Base-by-base conservation (phyloP, 1,284 basidiomycete genomes). In the Ceratobasidium sp. region DNA sequence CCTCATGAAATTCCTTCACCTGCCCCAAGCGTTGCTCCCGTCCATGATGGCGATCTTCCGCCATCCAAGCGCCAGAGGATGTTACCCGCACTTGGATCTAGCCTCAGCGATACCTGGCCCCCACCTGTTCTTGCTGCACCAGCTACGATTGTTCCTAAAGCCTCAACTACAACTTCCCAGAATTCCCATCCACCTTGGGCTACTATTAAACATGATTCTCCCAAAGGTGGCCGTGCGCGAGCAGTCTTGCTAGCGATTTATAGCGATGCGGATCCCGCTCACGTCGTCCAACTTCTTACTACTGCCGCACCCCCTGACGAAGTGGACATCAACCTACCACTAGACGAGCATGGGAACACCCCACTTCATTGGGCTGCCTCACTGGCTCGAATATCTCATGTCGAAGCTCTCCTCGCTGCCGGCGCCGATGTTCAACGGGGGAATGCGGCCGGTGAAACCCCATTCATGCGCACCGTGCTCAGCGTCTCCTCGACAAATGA, bases 291-390 rank as follows among this genome's bases (percentile, higher is more conserved):
- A 82, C 86, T 71, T 80, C 82, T 58, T 74, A 76, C 23, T 73
- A 44, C 71, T 70, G 77, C 68, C 71, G 77, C 74, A 73, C 74
- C 72, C 60, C 72, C 77, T 50, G 73, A 87, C 56, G 91, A 94
- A 71, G 80, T 91, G 56, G 91, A 98, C 76, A 56, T 56, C 8
- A 56, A 67, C 29, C 83, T 85, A 19, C 83, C 95, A 49, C 85
- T 98, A 42, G 97, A 99, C 75, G 93, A 98, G 72, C 90, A 95
- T 75, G 93, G 94, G 0, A 96, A 99, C 77, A 95, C 94, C 0
- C 89, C 96, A 5, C 82, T 99, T 29, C 97, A 99, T 77, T 86
- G 98, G 76, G 95, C 97, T 0, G 88, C 93, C 5, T 92, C 94
- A 41, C 82, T 98, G 49, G 93, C 88, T 1, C 85, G 90, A 25